Evolutionary conservation across 179 eudicot species (phyloP), one percentile per base, ranked within the genome.

Genomic region (Camellia oleifera): DNA sequence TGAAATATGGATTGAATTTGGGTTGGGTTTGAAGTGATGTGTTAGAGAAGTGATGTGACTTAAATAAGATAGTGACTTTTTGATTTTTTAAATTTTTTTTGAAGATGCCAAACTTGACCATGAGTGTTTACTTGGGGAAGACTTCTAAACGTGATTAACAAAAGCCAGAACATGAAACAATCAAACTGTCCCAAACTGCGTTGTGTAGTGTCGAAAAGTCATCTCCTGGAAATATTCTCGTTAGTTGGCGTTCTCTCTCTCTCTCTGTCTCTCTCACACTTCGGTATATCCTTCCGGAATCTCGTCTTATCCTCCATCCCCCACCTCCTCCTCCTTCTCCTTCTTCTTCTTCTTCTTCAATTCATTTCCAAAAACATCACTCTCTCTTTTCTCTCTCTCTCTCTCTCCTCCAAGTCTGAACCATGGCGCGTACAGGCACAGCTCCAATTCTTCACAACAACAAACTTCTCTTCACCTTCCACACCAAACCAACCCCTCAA

Each of bases 391-490:
- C 62, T 56, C 63, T 64, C 77, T 50, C 9, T 50, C 9, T 57
- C 64, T 50, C 63, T 53, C 72, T 70, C 74, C 74, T 69, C 13
- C 5, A 4, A 46, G 10, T 26, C 52, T 67, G 63, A 46, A 67
- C 79, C 10, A 77, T 81, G 81, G 80, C 86, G 77, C 74, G 54
- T 2, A 45, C 26, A 23, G 26, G 26, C 26, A 23, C 82, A 17
- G 18, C 82, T 45, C 79, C 87, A 18, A 68, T 89, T 2, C 78
- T 79, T 13, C 86, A 54, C 73, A 83, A 82, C 40, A 75, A 64
- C 87, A 75, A 79, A 79, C 66, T 66, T 48, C 71, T 75, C 81
- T 83, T 83, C 62, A 80, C 85, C 70, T 72, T 77, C 74, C 82
- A 45, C 74, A 23, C 78, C 68, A 81, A 74, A 82, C 40, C 40